Conservation (phyloP, 2,329 filamentous ascomycete species). For the Aspergillus tamarii region DNA sequence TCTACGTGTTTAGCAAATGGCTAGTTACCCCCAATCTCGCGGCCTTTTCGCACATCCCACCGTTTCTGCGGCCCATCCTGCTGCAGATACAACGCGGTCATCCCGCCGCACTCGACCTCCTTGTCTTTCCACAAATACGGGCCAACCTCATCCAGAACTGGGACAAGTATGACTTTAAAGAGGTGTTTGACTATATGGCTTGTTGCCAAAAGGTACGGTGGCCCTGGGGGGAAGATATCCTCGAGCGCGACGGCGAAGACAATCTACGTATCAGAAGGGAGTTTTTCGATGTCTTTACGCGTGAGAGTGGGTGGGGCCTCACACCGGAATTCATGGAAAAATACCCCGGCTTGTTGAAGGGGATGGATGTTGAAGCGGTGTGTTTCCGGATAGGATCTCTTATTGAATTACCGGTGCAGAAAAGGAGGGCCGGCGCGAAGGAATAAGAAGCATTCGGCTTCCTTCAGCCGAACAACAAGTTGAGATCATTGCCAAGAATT, state of each 20-base stretch:
- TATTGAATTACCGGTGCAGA: background rate
- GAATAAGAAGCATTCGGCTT: background rate
- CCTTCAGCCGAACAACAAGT: too few relatives aligned
- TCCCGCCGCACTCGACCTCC: constrained; percentile 2
- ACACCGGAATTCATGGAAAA: constrained; percentile 19
- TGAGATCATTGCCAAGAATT: background rate
- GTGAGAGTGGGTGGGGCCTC: constrained; percentile 16
- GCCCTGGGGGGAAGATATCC: constrained; percentile 15
- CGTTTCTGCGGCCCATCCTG: constrained; percentile 3
- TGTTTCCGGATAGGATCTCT: background rate
- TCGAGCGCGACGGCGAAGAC: constrained; percentile 15
- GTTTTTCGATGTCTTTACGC: constrained; percentile 13
- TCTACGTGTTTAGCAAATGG: constrained; percentile 18
- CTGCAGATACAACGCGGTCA: constrained; percentile 3
- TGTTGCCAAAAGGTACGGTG: constrained; percentile 18
- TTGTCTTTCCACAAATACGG: constrained; percentile 12
- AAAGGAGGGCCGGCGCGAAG: background rate
- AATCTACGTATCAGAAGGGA: constrained; percentile 6
- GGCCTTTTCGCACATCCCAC: background rate
- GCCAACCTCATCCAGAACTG: constrained; percentile 12
- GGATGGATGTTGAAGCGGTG: constrained; percentile 11
- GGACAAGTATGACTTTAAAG: constrained; percentile 7
- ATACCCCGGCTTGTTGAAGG: constrained; percentile 14
- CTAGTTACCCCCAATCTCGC: background rate
- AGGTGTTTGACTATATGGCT: constrained; percentile 3